phyloP scores from a whole-genome alignment of 116 monocot species.

The Posidonia oceanica region DNA sequence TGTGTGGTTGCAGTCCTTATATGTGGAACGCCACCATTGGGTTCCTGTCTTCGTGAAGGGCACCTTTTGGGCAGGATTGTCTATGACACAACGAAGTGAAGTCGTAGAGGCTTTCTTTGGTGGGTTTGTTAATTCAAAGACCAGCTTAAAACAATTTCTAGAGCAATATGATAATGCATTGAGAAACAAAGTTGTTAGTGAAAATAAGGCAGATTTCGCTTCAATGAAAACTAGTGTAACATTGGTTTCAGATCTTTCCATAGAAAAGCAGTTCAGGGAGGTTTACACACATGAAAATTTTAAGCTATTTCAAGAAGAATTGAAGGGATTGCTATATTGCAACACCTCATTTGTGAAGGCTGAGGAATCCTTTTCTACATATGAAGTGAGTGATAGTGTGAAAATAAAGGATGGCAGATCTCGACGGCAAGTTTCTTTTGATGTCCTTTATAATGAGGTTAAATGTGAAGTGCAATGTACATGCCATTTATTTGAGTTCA shows the following conservation, averaged over 20 bases:
- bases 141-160: constrained; percentile 14
- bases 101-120: constrained; percentile 9
- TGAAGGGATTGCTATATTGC: constrained; percentile 15
- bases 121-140: constrained; percentile 8
- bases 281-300: constrained; percentile 17
- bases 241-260: not conserved
- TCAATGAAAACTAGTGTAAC: not conserved
- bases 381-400: constrained; percentile 5
- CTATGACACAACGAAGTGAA: constrained; percentile 5
- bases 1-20: constrained; percentile 14
- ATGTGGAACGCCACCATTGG: constrained; percentile 12
- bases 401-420: constrained; percentile 2
- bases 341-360: not conserved
- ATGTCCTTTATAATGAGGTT: constrained; percentile 1
- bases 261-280: constrained; percentile 15
- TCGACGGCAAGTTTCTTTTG: not conserved
- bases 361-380: constrained; percentile 1
- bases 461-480: constrained; percentile 7
- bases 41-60: constrained; percentile 13
- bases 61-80: constrained; percentile 17
- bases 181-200: constrained; percentile 9
- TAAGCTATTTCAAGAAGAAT: constrained; percentile 16
- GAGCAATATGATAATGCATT: constrained; percentile 13
- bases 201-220: constrained; percentile 4
- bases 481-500: constrained; percentile 7